Evolutionary conservation across 2,329 filamentous ascomycete genomes (phyloP).

Genomic region (Cladosporium cucumerinum): DNA sequence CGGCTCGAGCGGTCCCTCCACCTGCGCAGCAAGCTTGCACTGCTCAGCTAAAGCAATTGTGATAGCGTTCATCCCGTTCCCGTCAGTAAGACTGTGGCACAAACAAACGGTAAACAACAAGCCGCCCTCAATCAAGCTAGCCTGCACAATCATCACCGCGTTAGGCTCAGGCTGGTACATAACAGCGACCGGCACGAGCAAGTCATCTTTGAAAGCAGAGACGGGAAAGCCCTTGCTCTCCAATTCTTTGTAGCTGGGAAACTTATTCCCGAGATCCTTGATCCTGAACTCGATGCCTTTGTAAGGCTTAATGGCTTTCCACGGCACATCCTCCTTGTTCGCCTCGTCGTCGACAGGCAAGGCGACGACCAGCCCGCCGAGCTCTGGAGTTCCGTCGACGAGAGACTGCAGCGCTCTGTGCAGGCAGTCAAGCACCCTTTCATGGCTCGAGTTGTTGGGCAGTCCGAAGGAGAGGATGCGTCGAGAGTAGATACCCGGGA

Average conservation of each 20-base stretch:
- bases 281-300: slow-evolving; percentile 21
- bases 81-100: slow-evolving; percentile 23
- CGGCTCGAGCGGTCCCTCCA: slow-evolving; percentile 18
- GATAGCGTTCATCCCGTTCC: slow-evolving; percentile 25
- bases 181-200: slow-evolving; percentile 22
- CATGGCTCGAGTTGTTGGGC: slow-evolving; percentile 18
- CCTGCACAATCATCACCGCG: slow-evolving; percentile 20
- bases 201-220: slow-evolving; percentile 20
- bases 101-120: slow-evolving; percentile 23
- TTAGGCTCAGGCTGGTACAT: slow-evolving; percentile 23
- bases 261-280: slow-evolving; percentile 20
- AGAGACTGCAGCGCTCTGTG: slow-evolving; percentile 21
- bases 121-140: slow-evolving; percentile 22
- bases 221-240: slow-evolving; percentile 20
- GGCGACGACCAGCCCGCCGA: slow-evolving; percentile 18
- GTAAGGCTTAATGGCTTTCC: slow-evolving; percentile 19
- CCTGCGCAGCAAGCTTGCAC: slow-evolving; percentile 19
- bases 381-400: slow-evolving; percentile 24
- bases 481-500: slow-evolving; percentile 23
- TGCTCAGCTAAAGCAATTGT: slow-evolving; percentile 22
- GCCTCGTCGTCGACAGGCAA: slow-evolving; percentile 18
- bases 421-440: slow-evolving; percentile 18
- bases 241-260: slow-evolving; percentile 19
- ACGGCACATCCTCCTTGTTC: slow-evolving; percentile 16
- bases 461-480: slow-evolving; percentile 22